Evolutionary conservation across 805 yeast genomes (phyloP).

Genomic region (Tetrapisispora fleetii): DNA sequence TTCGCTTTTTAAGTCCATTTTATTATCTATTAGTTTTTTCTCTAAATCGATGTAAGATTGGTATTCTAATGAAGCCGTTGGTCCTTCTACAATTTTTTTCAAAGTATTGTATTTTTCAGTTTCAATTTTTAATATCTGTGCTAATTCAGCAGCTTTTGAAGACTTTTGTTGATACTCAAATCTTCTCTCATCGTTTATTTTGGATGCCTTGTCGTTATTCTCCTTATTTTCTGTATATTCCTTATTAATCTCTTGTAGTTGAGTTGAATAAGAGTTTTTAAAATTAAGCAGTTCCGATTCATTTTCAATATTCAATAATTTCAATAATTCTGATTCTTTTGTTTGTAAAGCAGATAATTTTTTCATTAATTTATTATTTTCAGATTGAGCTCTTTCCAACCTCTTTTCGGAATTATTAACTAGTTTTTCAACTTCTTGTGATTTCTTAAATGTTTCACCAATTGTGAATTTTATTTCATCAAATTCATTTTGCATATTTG

Average conservation of each 20-base stretch:
- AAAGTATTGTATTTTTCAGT: slow-evolving; percentile 19
- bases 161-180: slow-evolving; percentile 37
- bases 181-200: slow-evolving; percentile 29
- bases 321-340: slow-evolving; percentile 7
- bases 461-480: slow-evolving; percentile 34
- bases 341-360: slow-evolving; percentile 6
- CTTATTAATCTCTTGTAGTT: background rate
- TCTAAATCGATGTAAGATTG: slow-evolving; percentile 7
- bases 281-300: slow-evolving; percentile 8
- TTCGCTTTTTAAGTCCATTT: slow-evolving; percentile 9
- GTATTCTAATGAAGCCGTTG: slow-evolving; percentile 23
- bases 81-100: slow-evolving; percentile 27
- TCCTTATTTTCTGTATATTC: slow-evolving; percentile 41
- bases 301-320: background rate
- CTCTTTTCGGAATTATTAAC: slow-evolving; percentile 20
- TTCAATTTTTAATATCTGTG: slow-evolving; percentile 21
- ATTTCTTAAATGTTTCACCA: slow-evolving; percentile 33
- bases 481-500: slow-evolving; percentile 31
- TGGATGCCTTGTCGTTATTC: slow-evolving; percentile 32
- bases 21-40: slow-evolving; percentile 6
- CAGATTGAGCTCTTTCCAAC: slow-evolving; percentile 15
- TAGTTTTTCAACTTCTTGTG: slow-evolving; percentile 17
- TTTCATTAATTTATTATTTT: slow-evolving; percentile 10
- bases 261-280: background rate
- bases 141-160: slow-evolving; percentile 38